Evolutionary conservation across 371 early-diverging fungal species (phyloP), one percentile per base, ranked within the genome.

Genomic region (Mucor irregularis): DNA sequence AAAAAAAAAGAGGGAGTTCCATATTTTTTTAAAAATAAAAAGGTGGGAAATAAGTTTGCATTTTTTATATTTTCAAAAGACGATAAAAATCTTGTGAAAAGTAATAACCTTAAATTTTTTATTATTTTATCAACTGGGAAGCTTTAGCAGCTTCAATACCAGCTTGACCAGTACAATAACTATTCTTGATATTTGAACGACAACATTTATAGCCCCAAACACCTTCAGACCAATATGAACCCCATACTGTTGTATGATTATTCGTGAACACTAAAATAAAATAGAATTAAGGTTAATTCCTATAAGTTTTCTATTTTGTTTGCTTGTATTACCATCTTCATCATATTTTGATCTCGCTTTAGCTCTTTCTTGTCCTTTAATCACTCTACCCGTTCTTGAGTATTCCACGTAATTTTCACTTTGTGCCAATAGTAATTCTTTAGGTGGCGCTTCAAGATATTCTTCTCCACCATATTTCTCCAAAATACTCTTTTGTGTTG

Each of bases 181-280:
- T 83, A 43, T 84, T 87, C 57, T 81, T 74, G 16, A 84, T 56
- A 61, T 88, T 78, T 0, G 89, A 82, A 35, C 89, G 88, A 67
- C 97, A 98, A 69, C 99, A 98, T 38, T 85, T 82, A 71, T 94
- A 98, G 22, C 99, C 99, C 99, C 98, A 97, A 42, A 85, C 78
- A 22, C 95, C 96, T 65, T 93, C 90, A n/a, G 81, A 72, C 96
- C 96, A 97, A 64, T 84, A 98, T 13, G 95, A 94, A 0, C 98
- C 99, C 94, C 93, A 98, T 7, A 96, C 88, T 13, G 87, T 64
- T 4, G 83, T 85, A 70, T 98, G 99, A 64, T 97, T 97, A 63
- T 87, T 78, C 56, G 72, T 78, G 56, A 66, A 81, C 16, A 90
- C 88, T 82, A 58, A 26, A 50, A 43, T 49, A 53, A 24, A 21